A percentile compares a stretch with the other conserved stretches of the same genome.
Evolutionary conservation across 176 grass and related monocot genomes (phyloP).

Genomic region (Tuctoria greenei): DNA sequence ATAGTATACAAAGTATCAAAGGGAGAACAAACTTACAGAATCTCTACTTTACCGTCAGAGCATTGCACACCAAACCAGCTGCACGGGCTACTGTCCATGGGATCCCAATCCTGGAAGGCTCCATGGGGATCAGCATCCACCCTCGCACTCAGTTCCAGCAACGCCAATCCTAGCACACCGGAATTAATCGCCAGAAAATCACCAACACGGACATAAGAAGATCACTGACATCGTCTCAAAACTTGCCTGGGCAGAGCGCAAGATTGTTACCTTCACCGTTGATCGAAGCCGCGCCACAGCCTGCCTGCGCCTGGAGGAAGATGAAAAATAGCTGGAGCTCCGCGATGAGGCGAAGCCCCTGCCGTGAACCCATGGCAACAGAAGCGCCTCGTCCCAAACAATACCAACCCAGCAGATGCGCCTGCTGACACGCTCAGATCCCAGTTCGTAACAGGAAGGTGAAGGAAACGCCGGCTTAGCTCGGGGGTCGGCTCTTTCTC

Average conservation of each 20-base stretch:
- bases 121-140: conserved; percentile 74
- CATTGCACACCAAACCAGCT: conserved; percentile 69
- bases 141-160: conserved; percentile 64
- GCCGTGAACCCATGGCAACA: conserved; percentile 35
- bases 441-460: conserved; percentile 2
- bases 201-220: neutral
- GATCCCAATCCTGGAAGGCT: conserved; percentile 74
- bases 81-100: conserved; percentile 52
- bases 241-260: neutral
- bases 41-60: conserved; percentile 73
- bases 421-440: neutral
- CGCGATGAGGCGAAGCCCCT: neutral
- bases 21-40: conserved; percentile 60
- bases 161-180: conserved; percentile 53
- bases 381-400: neutral
- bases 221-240: neutral
- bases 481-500: neutral
- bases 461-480: conserved; percentile 24
- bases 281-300: neutral
- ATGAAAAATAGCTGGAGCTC: conserved; percentile 21
- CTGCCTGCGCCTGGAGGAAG: conserved; percentile 24
- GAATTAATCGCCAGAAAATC: conserved; percentile 14
- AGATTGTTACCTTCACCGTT: conserved; percentile 41
- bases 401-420: too few relatives aligned
- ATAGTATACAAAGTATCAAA: neutral